Conservation (phyloP, 345 rosid species). For the Luvunga scandens region DNA sequence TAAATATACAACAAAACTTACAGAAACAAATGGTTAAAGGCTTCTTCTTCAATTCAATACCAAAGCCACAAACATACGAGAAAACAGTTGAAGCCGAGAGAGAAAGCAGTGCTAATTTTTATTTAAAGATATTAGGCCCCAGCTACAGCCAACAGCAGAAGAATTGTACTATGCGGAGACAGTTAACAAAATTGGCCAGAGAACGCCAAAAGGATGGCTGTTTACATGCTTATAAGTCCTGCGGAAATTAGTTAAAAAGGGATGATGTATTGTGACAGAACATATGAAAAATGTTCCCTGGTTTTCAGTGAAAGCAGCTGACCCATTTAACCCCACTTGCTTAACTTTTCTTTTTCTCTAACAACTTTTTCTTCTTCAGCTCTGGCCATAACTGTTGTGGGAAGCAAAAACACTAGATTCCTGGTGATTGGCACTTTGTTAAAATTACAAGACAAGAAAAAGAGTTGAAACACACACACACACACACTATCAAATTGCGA, state of each 20-base stretch:
- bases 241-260: constrained; percentile 23
- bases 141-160: constrained; percentile 21
- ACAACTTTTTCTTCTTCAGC: constrained; percentile 19
- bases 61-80: constrained; percentile 5
- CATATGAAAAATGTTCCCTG: constrained; percentile 37
- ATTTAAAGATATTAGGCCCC: constrained; percentile 16
- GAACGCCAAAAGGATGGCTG: constrained; percentile 43
- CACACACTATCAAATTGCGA: background rate
- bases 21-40: constrained; percentile 15
- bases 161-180: constrained; percentile 4
- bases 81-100: background rate
- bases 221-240: constrained; percentile 24
- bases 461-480: constrained; percentile 5
- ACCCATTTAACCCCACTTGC: constrained; percentile 42
- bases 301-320: constrained; percentile 37
- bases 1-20: constrained; percentile 18
- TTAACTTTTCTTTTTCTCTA: constrained; percentile 23
- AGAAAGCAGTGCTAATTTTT: background rate
- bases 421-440: constrained; percentile 38
- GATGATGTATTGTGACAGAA: constrained; percentile 14
- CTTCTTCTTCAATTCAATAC: constrained; percentile 4
- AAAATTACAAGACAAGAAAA: constrained; percentile 22
- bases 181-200: constrained; percentile 22
- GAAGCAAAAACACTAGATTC: constrained; percentile 52
- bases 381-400: constrained; percentile 27